Evolutionary conservation across 129 eudicot genomes (phyloP), one percentile per base, ranked within the genome.

Genomic region (Chrysanthemum makinoi): DNA sequence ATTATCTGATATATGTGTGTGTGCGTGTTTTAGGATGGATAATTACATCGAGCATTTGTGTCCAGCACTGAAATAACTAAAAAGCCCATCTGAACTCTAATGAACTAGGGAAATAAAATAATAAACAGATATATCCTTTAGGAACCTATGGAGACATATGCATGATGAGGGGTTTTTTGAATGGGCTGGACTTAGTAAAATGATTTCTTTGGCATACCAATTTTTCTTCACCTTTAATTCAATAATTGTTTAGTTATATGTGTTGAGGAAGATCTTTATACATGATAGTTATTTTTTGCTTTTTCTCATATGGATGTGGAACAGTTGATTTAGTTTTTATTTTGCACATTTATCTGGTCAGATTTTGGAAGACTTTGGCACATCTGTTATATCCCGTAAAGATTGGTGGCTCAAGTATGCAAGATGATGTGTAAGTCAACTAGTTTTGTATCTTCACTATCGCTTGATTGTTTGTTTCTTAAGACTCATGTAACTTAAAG

Each of bases 361-460:
- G 89, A 58, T 85, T 85, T 68, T 72, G 84, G 84, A 75, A 39
- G 52, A 75, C 80, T 57, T 65, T 79, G 77, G 82, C 86, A 50
- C 77, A 81, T 56, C 89, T 82, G 46, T 79, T 85, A 67, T 52
- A 22, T 72, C 89, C 89, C 19, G 78, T 72, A 5, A 81, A 81
- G 82, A 80, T 85, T 30, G 20, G n/a, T 39, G 54, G 50, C 22
- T 16, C 82, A 54, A 69, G 48, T 48, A 57, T 13, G 8, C 59
- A 70, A 16, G 61, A 57, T 67, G 89, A 81, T 56, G 80, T 72
- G 89, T 85, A 67, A 79, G 84, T 69, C 56, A 60, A 22, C 59
- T 71, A 16, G 50, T 57, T 70, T 70, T 7, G 46, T 39, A 72
- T 55, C 66, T 56, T 47, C 19, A 67, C 46, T 55, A 28, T 62